Percentiles rank a stretch among this genome's conserved stretches.
phyloP scores from a whole-genome alignment of 2,329 filamentous ascomycete species.

The Drechslera avenae region DNA sequence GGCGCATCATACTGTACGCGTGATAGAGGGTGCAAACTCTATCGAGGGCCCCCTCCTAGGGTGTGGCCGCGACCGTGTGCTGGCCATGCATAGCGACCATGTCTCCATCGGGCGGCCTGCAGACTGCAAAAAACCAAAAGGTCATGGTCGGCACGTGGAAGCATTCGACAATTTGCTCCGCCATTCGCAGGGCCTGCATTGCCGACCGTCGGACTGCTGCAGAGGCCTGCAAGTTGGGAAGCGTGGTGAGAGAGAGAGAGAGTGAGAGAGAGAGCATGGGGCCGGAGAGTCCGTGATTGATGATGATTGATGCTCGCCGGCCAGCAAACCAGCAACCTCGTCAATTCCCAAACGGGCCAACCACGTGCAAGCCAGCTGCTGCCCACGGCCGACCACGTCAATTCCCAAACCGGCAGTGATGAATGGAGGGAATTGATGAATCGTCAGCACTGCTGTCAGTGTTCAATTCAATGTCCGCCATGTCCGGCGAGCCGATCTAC shows the following conservation, averaged over 20 bases:
- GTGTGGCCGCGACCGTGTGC: slow-evolving; percentile 23
- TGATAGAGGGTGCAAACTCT: slow-evolving; percentile 14
- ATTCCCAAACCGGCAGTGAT: no score
- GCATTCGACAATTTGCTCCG: slow-evolving; percentile 13
- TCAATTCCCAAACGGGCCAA: background rate
- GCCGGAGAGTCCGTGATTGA: slow-evolving; percentile 1
- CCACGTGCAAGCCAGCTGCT: background rate
- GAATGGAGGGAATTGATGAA: background rate
- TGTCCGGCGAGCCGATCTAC: slow-evolving; percentile 14
- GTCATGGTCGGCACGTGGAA: slow-evolving; percentile 29
- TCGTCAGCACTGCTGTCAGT: slow-evolving; percentile 12
- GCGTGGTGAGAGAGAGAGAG: no score
- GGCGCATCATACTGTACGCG: background rate
- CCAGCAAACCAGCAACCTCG: no score
- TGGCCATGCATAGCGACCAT: slow-evolving; percentile 24
- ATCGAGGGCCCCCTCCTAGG: slow-evolving; percentile 12
- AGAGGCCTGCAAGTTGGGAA: slow-evolving; percentile 4
- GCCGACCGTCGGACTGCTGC: slow-evolving; percentile 17
- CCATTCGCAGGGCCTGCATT: slow-evolving; percentile 17
- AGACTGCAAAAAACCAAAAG: background rate
- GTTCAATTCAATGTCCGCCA: slow-evolving; percentile 6
- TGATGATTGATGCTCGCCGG: no score
- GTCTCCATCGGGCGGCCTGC: slow-evolving; percentile 19
- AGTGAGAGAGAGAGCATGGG: no score
- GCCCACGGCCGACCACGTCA: no score